Conservation (phyloP, 148 eudicot species). For the Nyssa sinensis region DNA sequence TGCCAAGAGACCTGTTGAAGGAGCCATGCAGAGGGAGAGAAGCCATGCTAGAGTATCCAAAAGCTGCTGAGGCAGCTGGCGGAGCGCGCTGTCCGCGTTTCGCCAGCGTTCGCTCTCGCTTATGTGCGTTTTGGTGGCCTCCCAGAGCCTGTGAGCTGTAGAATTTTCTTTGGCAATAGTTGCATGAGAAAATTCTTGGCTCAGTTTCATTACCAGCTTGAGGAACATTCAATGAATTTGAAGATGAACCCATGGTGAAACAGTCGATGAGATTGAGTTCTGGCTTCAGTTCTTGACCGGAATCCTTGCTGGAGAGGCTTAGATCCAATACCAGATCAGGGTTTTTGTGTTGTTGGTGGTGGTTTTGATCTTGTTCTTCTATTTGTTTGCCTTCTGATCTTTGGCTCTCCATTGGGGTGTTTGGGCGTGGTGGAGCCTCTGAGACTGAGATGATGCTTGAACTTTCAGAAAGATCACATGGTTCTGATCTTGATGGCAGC, state of each 20-base stretch:
- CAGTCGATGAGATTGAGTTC: slow-evolving; percentile 34
- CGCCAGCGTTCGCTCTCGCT: slow-evolving; percentile 63
- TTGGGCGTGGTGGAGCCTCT: slow-evolving; percentile 13
- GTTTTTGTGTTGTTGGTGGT: slow-evolving; percentile 6
- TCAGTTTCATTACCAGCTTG: slow-evolving; percentile 32
- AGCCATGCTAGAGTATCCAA: slow-evolving; percentile 32
- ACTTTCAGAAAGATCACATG: slow-evolving; percentile 19
- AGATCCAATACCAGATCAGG: slow-evolving; percentile 47
- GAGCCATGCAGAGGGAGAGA: slow-evolving; percentile 44
- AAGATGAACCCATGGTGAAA: slow-evolving; percentile 13
- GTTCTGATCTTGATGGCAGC: slow-evolving; percentile 7
- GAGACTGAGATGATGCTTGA: slow-evolving; percentile 20
- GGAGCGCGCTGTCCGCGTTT: slow-evolving; percentile 26
- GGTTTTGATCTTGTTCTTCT: slow-evolving; percentile 13
- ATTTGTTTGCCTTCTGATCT: slow-evolving; percentile 6
- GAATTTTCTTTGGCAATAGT: slow-evolving; percentile 80
- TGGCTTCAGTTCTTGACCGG: slow-evolving; percentile 19
- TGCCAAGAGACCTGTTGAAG: slow-evolving; percentile 35
- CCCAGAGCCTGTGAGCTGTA: slow-evolving; percentile 92
- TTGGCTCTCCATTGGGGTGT: slow-evolving; percentile 20
- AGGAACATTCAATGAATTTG: not conserved
- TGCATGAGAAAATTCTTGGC: slow-evolving; percentile 72
- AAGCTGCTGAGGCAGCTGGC: not conserved
- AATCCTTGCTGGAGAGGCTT: slow-evolving; percentile 40
- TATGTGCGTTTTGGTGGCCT: slow-evolving; percentile 94